Percentiles rank a stretch among this genome's conserved stretches.
Conservation (phyloP, 2,329 filamentous ascomycete species). For the Colletotrichum tofieldiae region DNA sequence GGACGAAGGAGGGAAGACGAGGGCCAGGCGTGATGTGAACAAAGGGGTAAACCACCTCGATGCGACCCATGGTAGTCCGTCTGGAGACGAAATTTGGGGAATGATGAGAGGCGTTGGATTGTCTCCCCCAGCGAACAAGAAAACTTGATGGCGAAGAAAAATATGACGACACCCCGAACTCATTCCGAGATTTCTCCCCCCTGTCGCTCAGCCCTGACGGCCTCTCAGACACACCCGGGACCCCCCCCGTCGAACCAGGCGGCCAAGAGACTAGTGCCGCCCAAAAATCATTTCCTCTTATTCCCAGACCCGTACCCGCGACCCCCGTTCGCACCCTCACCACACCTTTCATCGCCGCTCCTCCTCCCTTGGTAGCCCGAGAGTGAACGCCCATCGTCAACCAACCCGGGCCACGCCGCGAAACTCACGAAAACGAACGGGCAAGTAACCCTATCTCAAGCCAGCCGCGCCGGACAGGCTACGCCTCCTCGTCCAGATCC, state of each 20-base stretch:
- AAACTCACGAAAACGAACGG: neutral
- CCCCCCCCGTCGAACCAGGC: neutral
- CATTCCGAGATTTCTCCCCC: slow-evolving; percentile 42
- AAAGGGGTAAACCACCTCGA: neutral
- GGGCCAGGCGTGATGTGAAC: no score
- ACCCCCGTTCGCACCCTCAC: neutral
- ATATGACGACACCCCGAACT: slow-evolving; percentile 39
- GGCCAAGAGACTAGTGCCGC: slow-evolving; percentile 13
- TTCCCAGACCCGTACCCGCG: slow-evolving; percentile 34
- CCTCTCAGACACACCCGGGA: neutral
- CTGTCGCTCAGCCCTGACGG: slow-evolving; percentile 34
- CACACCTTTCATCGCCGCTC: neutral
- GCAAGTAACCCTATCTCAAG: neutral
- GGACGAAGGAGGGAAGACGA: neutral
- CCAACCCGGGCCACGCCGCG: slow-evolving; percentile 27
- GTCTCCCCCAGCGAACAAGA: neutral
- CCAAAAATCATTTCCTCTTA: slow-evolving; percentile 41
- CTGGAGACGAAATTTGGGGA: neutral
- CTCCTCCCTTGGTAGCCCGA: neutral
- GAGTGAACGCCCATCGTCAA: neutral
- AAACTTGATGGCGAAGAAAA: neutral
- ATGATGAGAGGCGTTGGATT: neutral
- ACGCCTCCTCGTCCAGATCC: slow-evolving; percentile 4
- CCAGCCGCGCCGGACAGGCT: neutral
- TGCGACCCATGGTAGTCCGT: neutral